A percentile compares a stretch with the other conserved stretches of the same genome.
Conservation (phyloP, 257 asterid species). For the Fraxinus anomala region DNA sequence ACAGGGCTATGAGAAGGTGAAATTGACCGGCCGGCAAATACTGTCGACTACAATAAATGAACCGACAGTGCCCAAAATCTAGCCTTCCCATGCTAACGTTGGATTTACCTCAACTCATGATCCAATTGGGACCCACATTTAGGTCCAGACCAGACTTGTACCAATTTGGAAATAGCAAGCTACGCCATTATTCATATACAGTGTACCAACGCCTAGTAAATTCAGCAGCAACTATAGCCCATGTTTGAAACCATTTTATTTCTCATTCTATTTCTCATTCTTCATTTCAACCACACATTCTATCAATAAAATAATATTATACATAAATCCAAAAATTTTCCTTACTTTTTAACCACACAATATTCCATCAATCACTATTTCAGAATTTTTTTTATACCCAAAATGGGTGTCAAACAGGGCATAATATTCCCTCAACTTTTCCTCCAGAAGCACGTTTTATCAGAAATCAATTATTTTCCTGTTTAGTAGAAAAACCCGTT, state of each 20-base stretch:
- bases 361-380: too few relatives aligned
- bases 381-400: too few relatives aligned
- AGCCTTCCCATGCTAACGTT: slow-evolving; percentile 17
- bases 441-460: slow-evolving; percentile 5
- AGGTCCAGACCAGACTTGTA: background rate
- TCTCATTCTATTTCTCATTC: too few relatives aligned
- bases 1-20: too few relatives aligned
- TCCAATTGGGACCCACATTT: background rate
- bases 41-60: slow-evolving; percentile 29
- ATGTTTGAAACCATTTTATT: too few relatives aligned
- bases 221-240: background rate
- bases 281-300: too few relatives aligned
- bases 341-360: too few relatives aligned
- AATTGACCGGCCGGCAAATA: background rate
- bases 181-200: background rate
- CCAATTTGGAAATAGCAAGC: background rate
- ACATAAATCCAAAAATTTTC: too few relatives aligned
- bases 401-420: too few relatives aligned
- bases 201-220: background rate
- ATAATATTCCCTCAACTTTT: background rate
- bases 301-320: too few relatives aligned
- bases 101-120: slow-evolving; percentile 14
- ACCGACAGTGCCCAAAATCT: slow-evolving; percentile 29
- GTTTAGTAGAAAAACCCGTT: slow-evolving; percentile 28
- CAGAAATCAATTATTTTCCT: slow-evolving; percentile 13